Base-by-base conservation (phyloP, 345 rosid species). In the Lepidium sativum region DNA sequence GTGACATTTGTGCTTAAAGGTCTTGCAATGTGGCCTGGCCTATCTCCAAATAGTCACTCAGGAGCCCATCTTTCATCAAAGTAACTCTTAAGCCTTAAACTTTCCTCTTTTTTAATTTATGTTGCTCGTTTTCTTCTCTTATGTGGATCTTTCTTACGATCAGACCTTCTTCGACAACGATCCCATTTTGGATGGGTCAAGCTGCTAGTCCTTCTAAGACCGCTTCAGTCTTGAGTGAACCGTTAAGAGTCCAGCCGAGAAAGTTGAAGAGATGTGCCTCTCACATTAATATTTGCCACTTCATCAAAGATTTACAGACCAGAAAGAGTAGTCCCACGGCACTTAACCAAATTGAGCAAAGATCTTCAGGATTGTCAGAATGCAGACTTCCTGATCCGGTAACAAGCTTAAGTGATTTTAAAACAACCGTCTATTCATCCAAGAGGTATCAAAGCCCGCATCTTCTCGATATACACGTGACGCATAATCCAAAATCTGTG, bases 271-370 rank as follows among this genome's bases (percentile, higher is more conserved):
- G 71, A 63, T 81, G 90, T 54, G 73, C 82, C 3, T 54, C 80
- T 74, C 98, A 92, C 78, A 79, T 84, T 50, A 77, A 78, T 71
- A 86, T 92, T 63, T 75, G 84, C 56, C 79, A 14, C 39, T 83
- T 92, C 73, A 92, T 85, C 54, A 76, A 44, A 54, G 63, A 32
- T 60, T 69, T 85, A 41, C 76, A 83, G 54, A 67, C 25, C 40
- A 72, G 60, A 61, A 79, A 76, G 74, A 82, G 49, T 73, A 83
- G 55, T 75, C 68, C 62, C 32, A 11, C 33, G 4, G 63, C 68
- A 51, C 60, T 47, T 32, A 29, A 68, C 59, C 70, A 76, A 51
- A 67, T 4, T 4, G 68, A 73, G 44, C 74, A 67, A 68, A 72
- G 54, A 66, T 76, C 71, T n/a, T 69, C 63, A 9, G 75, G 64